A percentile compares a stretch with the other conserved stretches of the same genome.
Conservation (phyloP, 2,329 filamentous ascomycete genomes). For the Colletotrichum viniferum region DNA sequence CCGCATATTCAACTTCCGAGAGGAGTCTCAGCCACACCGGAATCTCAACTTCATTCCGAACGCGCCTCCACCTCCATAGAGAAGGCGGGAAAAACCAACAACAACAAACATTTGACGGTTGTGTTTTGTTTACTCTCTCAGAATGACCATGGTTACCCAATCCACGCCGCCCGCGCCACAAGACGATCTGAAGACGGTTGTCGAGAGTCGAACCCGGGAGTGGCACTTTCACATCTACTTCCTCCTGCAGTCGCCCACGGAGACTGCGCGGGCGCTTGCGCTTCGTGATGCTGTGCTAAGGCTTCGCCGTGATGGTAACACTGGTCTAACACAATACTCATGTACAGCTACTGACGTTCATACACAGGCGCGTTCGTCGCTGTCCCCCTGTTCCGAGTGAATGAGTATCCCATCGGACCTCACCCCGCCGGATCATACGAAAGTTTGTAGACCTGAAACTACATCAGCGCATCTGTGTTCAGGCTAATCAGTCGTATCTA, state of each 20-base stretch:
- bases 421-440: conserved; percentile 39
- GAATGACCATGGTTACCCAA: conserved; percentile 21
- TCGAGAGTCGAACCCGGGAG: conserved; percentile 31
- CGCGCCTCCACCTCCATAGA: not conserved
- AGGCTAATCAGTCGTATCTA: not conserved
- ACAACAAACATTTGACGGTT: not conserved
- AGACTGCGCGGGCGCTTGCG: conserved; percentile 34
- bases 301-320: conserved; percentile 34
- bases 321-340: fast-evolving
- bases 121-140: not conserved
- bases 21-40: not conserved
- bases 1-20: not conserved
- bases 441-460: conserved; percentile 25
- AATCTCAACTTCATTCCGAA: not conserved
- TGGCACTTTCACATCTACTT: conserved; percentile 42
- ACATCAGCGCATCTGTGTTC: no score
- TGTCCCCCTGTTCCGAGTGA: conserved; percentile 34
- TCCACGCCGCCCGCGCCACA: conserved; percentile 24
- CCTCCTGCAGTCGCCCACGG: conserved; percentile 32
- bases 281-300: conserved; percentile 35
- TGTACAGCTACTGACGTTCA: not conserved
- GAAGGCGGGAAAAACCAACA: not conserved
- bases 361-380: conserved; percentile 35
- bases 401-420: conserved; percentile 35
- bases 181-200: conserved; percentile 31